Conservation (phyloP, 2,329 filamentous ascomycete species). For the Fusarium verrucosum region DNA sequence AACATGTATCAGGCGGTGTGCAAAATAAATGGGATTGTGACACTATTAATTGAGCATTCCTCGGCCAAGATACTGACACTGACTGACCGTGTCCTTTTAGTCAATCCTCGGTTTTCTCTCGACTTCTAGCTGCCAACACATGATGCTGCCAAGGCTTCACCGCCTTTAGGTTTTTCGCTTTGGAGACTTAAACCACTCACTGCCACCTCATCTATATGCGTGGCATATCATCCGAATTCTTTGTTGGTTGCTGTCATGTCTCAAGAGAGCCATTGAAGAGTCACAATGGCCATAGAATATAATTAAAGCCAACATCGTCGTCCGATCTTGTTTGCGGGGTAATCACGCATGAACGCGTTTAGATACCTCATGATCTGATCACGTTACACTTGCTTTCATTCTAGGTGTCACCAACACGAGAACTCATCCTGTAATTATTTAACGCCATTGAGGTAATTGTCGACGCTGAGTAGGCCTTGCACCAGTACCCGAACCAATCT, state of each 20-base stretch:
- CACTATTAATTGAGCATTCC: not conserved
- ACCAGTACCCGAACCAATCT: too few relatives aligned
- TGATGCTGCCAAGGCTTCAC: conserved; percentile 25
- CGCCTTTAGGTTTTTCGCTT: conserved; percentile 20
- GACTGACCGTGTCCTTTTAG: not conserved
- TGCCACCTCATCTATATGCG: conserved; percentile 17
- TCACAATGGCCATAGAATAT: not conserved
- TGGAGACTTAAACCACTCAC: conserved; percentile 9
- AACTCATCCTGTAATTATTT: too few relatives aligned
- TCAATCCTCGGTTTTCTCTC: conserved; percentile 1
- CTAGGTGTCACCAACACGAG: not conserved
- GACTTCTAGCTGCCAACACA: conserved; percentile 23
- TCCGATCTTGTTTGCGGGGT: not conserved
- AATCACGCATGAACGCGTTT: too few relatives aligned
- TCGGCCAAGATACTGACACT: rapidly evolving
- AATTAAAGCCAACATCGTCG: not conserved
- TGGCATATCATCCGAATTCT: conserved; percentile 1
- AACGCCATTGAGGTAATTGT: too few relatives aligned
- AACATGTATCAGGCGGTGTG: conserved; percentile 19
- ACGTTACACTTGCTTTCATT: too few relatives aligned
- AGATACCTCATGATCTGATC: too few relatives aligned
- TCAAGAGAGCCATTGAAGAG: not conserved
- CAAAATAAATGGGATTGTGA: conserved; percentile 22
- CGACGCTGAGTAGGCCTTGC: too few relatives aligned
- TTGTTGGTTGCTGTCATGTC: not conserved